Percentiles rank a stretch among this genome's conserved stretches.
phyloP scores from a whole-genome alignment of 2,329 filamentous ascomycete species.

The Sclerotinia spermophila region DNA sequence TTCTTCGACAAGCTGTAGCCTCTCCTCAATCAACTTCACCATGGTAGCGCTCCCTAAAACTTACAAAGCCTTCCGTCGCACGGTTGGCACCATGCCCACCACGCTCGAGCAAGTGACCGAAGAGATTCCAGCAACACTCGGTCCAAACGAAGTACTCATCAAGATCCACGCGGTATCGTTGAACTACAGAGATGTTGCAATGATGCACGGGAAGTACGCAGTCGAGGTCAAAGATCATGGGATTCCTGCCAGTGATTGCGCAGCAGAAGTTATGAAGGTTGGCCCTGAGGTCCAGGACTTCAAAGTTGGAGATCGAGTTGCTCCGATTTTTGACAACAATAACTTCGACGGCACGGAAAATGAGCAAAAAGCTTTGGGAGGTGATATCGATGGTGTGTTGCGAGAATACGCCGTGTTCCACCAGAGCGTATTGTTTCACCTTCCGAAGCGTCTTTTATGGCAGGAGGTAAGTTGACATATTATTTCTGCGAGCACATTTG shows the following conservation, averaged over 20 bases:
- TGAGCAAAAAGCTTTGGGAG: background rate
- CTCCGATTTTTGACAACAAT: background rate
- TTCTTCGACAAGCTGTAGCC: background rate
- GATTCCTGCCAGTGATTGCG: background rate
- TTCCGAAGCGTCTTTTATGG: too few species aligned
- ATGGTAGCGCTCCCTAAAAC: background rate
- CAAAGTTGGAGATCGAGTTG: background rate
- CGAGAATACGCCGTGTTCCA: background rate
- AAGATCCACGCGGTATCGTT: background rate
- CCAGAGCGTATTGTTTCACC: background rate
- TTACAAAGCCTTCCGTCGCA: background rate
- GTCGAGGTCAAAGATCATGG: background rate
- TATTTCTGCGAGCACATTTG: too few species aligned
- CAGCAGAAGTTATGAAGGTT: background rate
- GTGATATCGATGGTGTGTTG: background rate
- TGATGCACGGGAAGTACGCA: background rate
- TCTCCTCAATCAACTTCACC: background rate
- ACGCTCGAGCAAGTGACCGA: background rate
- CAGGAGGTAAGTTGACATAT: too few species aligned
- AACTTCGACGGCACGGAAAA: background rate
- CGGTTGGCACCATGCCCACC: background rate
- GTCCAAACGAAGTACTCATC: background rate
- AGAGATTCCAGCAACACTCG: background rate
- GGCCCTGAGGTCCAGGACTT: background rate
- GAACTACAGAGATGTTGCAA: background rate